These are phyloP conservation scores for Excoecaria agallocha DNA, from an alignment of 345 rosid genomes.

Conservation along the genomic window DNA sequence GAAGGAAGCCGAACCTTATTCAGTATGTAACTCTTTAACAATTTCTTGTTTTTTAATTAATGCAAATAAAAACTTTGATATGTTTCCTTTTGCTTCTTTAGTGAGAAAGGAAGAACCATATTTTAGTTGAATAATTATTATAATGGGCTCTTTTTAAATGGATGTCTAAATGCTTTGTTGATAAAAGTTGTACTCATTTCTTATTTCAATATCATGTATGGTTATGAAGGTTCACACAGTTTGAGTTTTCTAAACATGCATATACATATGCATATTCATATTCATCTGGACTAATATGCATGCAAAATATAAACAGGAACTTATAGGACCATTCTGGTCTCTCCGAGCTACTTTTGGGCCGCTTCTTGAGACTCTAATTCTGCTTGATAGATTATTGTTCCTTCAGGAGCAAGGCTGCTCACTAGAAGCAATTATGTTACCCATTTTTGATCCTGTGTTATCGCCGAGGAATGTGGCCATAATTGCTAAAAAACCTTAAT, in stretches of 20 bases:
- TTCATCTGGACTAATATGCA: conserved; percentile 13
- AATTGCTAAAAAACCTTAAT: conserved; percentile 58
- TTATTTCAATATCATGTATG: background rate
- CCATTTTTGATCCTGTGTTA: conserved; percentile 73
- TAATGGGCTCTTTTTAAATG: background rate
- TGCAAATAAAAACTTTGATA: background rate
- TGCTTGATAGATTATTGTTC: conserved; percentile 85
- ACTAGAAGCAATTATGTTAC: conserved; percentile 61
- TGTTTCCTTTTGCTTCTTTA: background rate
- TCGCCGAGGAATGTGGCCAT: conserved; percentile 90
- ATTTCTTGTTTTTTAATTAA: background rate
- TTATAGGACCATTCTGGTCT: conserved; percentile 89
- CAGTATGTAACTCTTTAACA: conserved; percentile 43
- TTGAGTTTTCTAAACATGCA: background rate
- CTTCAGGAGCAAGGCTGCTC: conserved; percentile 73
- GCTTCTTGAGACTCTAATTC: conserved; percentile 71
- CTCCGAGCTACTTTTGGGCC: conserved; percentile 89
- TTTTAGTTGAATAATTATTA: background rate
- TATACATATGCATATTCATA: background rate
- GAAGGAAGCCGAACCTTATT: conserved; percentile 59
- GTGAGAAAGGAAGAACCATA: background rate
- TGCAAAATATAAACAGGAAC: conserved; percentile 43
- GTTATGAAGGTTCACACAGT: background rate
- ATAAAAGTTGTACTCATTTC: background rate
- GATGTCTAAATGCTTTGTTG: background rate